phyloP scores from a whole-genome alignment of 208 protist genomes.

The Leishmania tarentolae region DNA sequence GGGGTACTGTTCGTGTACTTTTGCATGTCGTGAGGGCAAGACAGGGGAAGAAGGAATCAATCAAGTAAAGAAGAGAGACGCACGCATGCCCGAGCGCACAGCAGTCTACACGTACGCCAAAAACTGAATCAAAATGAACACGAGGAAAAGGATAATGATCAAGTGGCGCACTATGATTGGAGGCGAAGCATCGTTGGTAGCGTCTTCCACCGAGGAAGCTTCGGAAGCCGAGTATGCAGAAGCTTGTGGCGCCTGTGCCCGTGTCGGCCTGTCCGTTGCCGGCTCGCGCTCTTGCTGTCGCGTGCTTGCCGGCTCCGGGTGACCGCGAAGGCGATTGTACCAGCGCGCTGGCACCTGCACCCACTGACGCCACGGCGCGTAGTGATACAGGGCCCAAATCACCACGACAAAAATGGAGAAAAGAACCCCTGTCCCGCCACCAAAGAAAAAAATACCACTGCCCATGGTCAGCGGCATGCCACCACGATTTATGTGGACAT shows the following conservation, averaged over 20 bases:
- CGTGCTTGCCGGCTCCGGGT: slow-evolving; percentile 6
- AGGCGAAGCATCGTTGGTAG: background rate
- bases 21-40: background rate
- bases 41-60: background rate
- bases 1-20: background rate
- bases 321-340: slow-evolving; percentile 13
- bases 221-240: background rate
- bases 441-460: slow-evolving; percentile 53
- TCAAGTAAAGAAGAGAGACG: background rate
- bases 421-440: slow-evolving; percentile 37
- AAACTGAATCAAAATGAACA: slow-evolving; percentile 34
- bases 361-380: slow-evolving; percentile 56
- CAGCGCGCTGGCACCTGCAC: background rate
- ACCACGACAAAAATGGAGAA: slow-evolving; percentile 35
- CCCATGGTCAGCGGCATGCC: slow-evolving; percentile 48
- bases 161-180: slow-evolving; percentile 10
- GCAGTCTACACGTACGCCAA: slow-evolving; percentile 20
- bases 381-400: slow-evolving; percentile 49
- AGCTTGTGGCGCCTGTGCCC: slow-evolving; percentile 1
- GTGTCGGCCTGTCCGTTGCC: slow-evolving; percentile 5
- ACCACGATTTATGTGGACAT: slow-evolving; percentile 23
- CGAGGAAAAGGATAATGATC: slow-evolving; percentile 12
- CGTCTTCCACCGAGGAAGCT: background rate
- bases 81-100: too few relatives aligned
- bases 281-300: background rate